Percentiles rank a stretch among this genome's conserved stretches.
Evolutionary conservation across 305 asterid genomes (phyloP).

Genomic region (Fraxinus velutina): DNA sequence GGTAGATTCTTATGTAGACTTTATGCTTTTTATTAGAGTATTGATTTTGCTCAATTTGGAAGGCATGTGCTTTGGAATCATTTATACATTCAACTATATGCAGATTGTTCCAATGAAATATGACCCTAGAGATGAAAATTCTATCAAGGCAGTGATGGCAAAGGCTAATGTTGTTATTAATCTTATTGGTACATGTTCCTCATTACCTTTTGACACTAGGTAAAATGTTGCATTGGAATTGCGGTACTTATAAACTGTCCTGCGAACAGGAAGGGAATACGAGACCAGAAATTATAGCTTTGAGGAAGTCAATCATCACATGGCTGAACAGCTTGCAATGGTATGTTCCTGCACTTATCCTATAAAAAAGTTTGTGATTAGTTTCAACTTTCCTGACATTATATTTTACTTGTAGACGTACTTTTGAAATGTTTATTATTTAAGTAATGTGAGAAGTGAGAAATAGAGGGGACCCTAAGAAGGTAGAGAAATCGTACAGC

Average conservation of each 20-base stretch:
- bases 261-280: slow-evolving; percentile 75
- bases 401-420: not conserved
- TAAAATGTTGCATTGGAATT: slow-evolving; percentile 1
- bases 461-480: not conserved
- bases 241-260: slow-evolving; percentile 19
- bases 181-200: slow-evolving; percentile 62
- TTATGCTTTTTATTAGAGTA: not conserved
- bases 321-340: slow-evolving; percentile 81
- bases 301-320: slow-evolving; percentile 85
- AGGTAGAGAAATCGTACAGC: not conserved
- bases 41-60: not conserved
- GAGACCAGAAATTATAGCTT: slow-evolving; percentile 91
- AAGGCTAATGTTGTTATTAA: slow-evolving; percentile 95
- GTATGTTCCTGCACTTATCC: slow-evolving; percentile 40
- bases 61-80: slow-evolving; percentile 21
- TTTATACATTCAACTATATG: slow-evolving; percentile 11
- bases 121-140: slow-evolving; percentile 82
- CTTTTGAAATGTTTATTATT: not conserved
- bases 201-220: not conserved
- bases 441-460: not conserved
- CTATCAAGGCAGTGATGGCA: slow-evolving; percentile 95
- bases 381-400: not conserved
- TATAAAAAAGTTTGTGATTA: not conserved
- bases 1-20: slow-evolving; percentile 38
- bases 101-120: slow-evolving; percentile 97